These are phyloP conservation scores for Lichtheimia corymbifera DNA, from an alignment of 371 early-diverging fungal genomes.

Conservation along the genomic window DNA sequence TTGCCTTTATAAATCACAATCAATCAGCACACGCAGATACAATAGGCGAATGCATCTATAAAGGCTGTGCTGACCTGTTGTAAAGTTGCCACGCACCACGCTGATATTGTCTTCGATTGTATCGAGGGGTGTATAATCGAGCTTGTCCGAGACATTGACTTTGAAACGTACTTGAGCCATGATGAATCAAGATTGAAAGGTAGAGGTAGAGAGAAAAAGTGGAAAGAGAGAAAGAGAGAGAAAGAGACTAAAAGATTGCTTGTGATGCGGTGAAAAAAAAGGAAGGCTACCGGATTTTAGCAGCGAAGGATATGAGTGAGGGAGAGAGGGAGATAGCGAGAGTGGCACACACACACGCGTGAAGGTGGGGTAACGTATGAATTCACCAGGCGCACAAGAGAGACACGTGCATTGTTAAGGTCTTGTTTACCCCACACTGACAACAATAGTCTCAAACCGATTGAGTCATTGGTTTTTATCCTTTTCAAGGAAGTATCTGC, in stretches of 20 bases:
- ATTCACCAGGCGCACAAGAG: neutral
- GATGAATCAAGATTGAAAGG: constrained; percentile 3
- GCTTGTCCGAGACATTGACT: constrained; percentile 11
- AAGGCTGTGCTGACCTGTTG: constrained; percentile 12
- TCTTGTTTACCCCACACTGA: no score
- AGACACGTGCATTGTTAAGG: neutral
- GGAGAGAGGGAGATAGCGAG: no score
- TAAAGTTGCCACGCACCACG: constrained; percentile 16
- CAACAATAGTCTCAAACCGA: neutral
- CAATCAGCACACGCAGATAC: neutral
- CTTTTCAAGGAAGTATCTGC: neutral
- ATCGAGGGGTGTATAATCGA: constrained; percentile 17
- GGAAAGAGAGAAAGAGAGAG: neutral
- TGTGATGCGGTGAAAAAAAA: no score
- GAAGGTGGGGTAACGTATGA: constrained; percentile 4
- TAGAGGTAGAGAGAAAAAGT: neutral
- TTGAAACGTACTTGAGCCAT: constrained; percentile 12
- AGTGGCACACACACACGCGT: neutral
- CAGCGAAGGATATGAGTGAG: neutral
- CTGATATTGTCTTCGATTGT: constrained; percentile 20
- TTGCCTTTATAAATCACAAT: constrained; percentile 19
- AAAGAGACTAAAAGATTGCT: neutral
- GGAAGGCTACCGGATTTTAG: neutral
- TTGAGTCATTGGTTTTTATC: constrained; percentile 1
- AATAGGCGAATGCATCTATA: neutral